These are phyloP conservation scores for Alternaria consortialis DNA, from an alignment of 2,329 filamentous ascomycete species.

Conservation along the genomic window DNA sequence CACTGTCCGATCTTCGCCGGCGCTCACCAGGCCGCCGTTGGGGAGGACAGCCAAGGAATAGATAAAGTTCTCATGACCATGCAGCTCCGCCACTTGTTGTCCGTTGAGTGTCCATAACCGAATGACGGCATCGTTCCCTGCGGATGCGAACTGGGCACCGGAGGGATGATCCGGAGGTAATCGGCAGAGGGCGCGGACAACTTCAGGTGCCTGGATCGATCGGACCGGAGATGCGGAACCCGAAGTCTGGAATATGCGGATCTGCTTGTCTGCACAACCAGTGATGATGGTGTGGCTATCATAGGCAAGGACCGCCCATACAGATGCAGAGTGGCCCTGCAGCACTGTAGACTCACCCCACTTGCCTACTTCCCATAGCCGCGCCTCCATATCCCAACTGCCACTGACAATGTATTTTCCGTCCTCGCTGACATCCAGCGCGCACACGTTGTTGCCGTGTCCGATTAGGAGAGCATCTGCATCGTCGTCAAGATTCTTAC, in stretches of 20 bases:
- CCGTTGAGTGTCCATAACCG: constrained; percentile 87
- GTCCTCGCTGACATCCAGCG: constrained; percentile 78
- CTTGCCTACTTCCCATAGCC: constrained; percentile 84
- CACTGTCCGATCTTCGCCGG: constrained; percentile 93
- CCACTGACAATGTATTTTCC: constrained; percentile 84
- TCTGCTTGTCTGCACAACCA: constrained; percentile 89
- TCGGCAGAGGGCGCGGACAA: constrained; percentile 87
- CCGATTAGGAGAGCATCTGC: constrained; percentile 87
- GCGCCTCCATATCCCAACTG: constrained; percentile 90
- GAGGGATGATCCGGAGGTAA: constrained; percentile 79
- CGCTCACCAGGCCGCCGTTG: constrained; percentile 86
- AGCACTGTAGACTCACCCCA: constrained; percentile 82
- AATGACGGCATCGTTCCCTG: constrained; percentile 90
- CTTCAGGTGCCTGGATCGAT: constrained; percentile 74
- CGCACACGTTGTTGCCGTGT: constrained; percentile 87
- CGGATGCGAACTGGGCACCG: constrained; percentile 91
- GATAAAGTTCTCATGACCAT: constrained; percentile 93
- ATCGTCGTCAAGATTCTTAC: constrained; percentile 72
- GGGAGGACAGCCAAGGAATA: constrained; percentile 83
- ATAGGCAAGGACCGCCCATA: constrained; percentile 91
- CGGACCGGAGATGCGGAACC: constrained; percentile 71
- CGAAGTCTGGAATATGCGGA: constrained; percentile 78
- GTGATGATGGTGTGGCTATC: constrained; percentile 77
- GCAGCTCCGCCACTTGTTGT: constrained; percentile 76
- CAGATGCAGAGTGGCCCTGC: constrained; percentile 78